These are phyloP conservation scores for Lactarius evosmus DNA, from an alignment of 768 basidiomycete species.

Conservation along the genomic window DNA sequence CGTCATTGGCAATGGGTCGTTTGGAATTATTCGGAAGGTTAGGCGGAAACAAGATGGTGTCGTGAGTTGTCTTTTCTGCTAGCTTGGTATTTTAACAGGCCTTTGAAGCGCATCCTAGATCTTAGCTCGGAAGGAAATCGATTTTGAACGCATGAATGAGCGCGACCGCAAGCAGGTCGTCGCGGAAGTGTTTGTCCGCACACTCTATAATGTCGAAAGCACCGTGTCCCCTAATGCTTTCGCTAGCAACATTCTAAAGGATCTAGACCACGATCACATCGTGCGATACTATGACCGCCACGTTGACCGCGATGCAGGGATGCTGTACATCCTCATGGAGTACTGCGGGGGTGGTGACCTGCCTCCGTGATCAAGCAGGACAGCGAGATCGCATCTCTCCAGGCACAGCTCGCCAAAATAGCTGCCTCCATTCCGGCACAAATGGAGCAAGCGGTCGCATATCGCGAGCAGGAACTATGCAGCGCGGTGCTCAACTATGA, in stretches of 20 bases:
- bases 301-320: slow-evolving; percentile 86
- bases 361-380: slow-evolving; percentile 80
- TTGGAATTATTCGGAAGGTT: slow-evolving; percentile 97
- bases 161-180: slow-evolving; percentile 96
- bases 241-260: slow-evolving; percentile 90
- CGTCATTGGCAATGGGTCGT: slow-evolving; percentile 94
- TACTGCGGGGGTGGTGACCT: slow-evolving; percentile 98
- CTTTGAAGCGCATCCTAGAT: slow-evolving; percentile 42
- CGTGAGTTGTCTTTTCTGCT: slow-evolving; percentile 45
- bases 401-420: slow-evolving; percentile 31
- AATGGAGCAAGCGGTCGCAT: slow-evolving; percentile 55
- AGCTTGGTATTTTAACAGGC: slow-evolving; percentile 3
- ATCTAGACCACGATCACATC: slow-evolving; percentile 92
- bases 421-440: slow-evolving; percentile 31
- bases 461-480: slow-evolving; percentile 68
- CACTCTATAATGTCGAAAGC: background rate
- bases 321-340: slow-evolving; percentile 98
- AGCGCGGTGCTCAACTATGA: slow-evolving; percentile 63
- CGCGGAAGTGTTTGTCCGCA: slow-evolving; percentile 83
- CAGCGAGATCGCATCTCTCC: slow-evolving; percentile 50
- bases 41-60: slow-evolving; percentile 76
- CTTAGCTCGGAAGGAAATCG: slow-evolving; percentile 92
- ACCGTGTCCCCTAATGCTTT: background rate
- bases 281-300: slow-evolving; percentile 92
- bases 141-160: slow-evolving; percentile 96